Evolutionary conservation across 1,284 basidiomycete genomes (phyloP), one percentile per base, ranked within the genome.

Genomic region (Flammula alnicola): DNA sequence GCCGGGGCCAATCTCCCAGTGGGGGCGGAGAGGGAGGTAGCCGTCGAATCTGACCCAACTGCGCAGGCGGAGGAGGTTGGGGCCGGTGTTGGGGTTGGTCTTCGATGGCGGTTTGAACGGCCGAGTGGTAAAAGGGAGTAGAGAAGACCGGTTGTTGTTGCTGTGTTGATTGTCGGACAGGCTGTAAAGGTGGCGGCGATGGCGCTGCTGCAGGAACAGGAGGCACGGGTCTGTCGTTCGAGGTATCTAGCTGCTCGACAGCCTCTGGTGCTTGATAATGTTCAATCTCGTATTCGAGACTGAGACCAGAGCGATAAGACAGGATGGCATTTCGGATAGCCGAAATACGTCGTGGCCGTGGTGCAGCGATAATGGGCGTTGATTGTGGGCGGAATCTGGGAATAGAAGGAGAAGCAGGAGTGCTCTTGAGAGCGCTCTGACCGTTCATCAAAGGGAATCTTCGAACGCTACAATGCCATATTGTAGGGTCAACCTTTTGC

Each of bases 1-100:
- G 56, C 23, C 78, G 75, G 14, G 83, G 83, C 84, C 83, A 86
- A 39, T 77, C 62, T 16, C 80, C 79, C 1, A 84, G 65, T 4
- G 78, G 80, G 10, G 74, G 67, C n/a, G 79, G 76, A 5, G 72
- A 71, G 11, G 71, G 56, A 22, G 56, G 56, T 32, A 53, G 31
- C 47, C 49, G 38, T 47, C 52, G 45, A 33, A 49, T 44, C 33
- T 46, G 26, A 14, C 35, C 41, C 2, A 49, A n/a, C 27, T 49
- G 56, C 11, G 46, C 42, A 20, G 50, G 37, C 12, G 43, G 45
- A 11, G 54, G 56, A n/a, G 41, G 44, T 14, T 51, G 47, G 31
- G 33, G 6, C 47, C 30, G 41, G 20, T 44, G 22, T 38, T 30
- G 22, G n/a, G n/a, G n/a, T n/a, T n/a, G n/a, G n/a, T n/a, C n/a